Evolutionary conservation across 192 early-diverging fungal species (phyloP), one percentile per base, ranked within the genome.

Genomic region (Gaertneriomyces semiglobifer): DNA sequence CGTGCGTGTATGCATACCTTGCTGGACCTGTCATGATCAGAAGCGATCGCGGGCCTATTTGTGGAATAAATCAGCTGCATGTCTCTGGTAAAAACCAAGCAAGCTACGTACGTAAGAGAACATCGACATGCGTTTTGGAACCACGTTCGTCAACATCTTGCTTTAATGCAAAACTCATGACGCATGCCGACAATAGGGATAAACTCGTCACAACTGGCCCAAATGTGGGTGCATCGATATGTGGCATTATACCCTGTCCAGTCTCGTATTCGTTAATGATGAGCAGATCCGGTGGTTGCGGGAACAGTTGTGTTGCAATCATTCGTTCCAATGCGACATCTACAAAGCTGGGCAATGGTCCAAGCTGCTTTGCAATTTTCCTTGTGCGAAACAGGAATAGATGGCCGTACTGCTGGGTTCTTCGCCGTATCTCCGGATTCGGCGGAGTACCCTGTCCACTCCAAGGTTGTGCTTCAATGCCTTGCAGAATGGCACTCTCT

Each of bases 381-480:
- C 87, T 86, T 2, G 60, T 62, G 42, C 51, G 14, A 39, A 72
- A 75, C 6, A 58, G 57, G 58, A 89, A 90, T 12, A 81, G 64
- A 55, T 81, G 71, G 4, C 89, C 89, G 68, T 86, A 89, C 57
- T 89, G 88, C 63, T 87, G 86, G 6, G 88, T 88, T 25, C 89
- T 70, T 54, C 89, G 66, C 47, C 78, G 80, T 66, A 90, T 71
- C 66, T 90, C 88, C 55, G 86, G 66, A 82, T 89, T 46, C 80
- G 88, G 43, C 78, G 63, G 47, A 11, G 74, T 66, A 4, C 88
- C 88, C 46, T 68, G 45, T 19, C 88, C 88, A 4, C 74, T 71
- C 88, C 88, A 89, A 11, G 59, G 43, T 14, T 44, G 60, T 33
- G 25, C 25, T 33, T 33, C 25, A 33, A 33, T 33, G 25, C 25